Base-by-base conservation (phyloP, 257 asterid genomes). In the Plantago major region DNA sequence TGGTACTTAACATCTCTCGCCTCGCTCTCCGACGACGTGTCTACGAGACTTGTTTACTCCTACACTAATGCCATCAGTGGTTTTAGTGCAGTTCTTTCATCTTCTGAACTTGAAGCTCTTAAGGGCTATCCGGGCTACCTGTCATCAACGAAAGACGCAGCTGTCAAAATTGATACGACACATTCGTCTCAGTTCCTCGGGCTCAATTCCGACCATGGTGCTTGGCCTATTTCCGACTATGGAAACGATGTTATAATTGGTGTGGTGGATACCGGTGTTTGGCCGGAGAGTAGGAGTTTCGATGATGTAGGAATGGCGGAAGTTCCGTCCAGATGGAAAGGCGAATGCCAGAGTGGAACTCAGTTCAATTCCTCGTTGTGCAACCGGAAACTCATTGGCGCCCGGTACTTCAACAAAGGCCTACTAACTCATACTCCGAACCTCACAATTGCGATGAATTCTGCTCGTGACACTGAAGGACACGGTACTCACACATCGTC, bases 211-310 rank as follows among this genome's bases (percentile, higher is more conserved):
- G 43, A 76, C 45, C 5, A 40, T n/a, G 84, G 84, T 5, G 79
- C 75, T 13, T 83, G 87, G 90, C 84, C 87, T 7, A 64, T 0
- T 38, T 78, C 89, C 0, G 67, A 76, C 59, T 83, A 65, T 16
- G 89, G 89, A 5, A 74, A 66, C 53, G 82, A 82, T 65, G 79
- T 82, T 11, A 79, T 82, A 58, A 65, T 82, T 42, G 89, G 85
- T 3, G 48, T 79, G 37, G 72, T 82, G 56, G 89, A 82, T 50
- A 69, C 86, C 0, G 89, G 89, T 10, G 64, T 82, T 14, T 82
- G 89, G 89, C 86, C 89, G 0, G 89, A 82, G 68, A 82, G 89
- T 60, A 60, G 51, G 55, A 82, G 86, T 53, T 82, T 48, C 55
- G 60, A 38, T 17, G 86, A 82, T 37, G 70, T 55, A 26, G 84